Evolutionary conservation across 805 yeast genomes (phyloP).

Genomic region (Cyberlindnera galapagoensis): DNA sequence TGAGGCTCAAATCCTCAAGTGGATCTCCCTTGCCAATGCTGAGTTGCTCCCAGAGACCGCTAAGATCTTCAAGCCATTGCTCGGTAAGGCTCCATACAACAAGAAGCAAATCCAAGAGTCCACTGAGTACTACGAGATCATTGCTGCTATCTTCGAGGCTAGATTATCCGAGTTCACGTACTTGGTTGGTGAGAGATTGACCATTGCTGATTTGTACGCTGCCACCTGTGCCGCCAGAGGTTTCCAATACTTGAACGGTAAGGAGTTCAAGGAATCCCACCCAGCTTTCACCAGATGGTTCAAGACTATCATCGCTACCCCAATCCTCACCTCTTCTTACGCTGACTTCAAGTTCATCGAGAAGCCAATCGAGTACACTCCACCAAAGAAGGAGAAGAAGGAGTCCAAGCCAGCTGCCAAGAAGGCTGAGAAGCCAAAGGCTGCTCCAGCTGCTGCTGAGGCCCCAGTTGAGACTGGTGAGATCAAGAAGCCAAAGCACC

Average conservation of each 20-base stretch:
- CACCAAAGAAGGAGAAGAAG: conserved; percentile 65
- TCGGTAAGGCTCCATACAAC: conserved; percentile 70
- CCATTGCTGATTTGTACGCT: conserved; percentile 60
- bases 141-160: conserved; percentile 43
- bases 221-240: conserved; percentile 47
- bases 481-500: conserved; percentile 83
- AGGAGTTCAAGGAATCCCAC: conserved; percentile 54
- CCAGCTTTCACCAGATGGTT: conserved; percentile 71
- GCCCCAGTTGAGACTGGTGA: conserved; percentile 38
- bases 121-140: conserved; percentile 27
- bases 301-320: conserved; percentile 43
- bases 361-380: conserved; percentile 58
- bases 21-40: conserved; percentile 71
- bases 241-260: conserved; percentile 53
- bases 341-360: conserved; percentile 52
- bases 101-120: conserved; percentile 55
- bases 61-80: conserved; percentile 49
- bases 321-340: conserved; percentile 41
- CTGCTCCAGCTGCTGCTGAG: conserved; percentile 33
- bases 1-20: conserved; percentile 55
- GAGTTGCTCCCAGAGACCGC: conserved; percentile 50
- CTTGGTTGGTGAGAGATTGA: conserved; percentile 61
- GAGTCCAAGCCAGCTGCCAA: conserved; percentile 29
- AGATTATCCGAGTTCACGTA: conserved; percentile 56
- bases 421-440: conserved; percentile 23